Base-by-base conservation (phyloP, 768 basidiomycete genomes). In the Termitomyces sp. region DNA sequence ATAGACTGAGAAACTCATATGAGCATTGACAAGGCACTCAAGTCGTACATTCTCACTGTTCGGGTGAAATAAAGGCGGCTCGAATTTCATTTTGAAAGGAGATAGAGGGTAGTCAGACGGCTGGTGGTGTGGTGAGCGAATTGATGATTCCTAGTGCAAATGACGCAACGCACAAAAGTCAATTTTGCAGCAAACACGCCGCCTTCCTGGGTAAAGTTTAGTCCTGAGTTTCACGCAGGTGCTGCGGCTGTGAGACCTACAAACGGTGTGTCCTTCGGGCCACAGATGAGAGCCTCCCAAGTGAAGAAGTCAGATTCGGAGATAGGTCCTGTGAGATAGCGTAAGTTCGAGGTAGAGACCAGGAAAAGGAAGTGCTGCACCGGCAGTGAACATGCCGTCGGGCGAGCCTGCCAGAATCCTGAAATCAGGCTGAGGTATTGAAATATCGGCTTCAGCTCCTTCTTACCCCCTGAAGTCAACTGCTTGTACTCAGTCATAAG, bases 61-160 rank as follows among this genome's bases (percentile, higher is more conserved):
- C 18, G 97, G 97, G 73, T 99, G 97, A 73, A 98, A 91, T 55
- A 99, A 71, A 2, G 96, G 95, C 3, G 97, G 97, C 46, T 98
- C 94, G 66, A 99, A 99, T 68, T 84, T 93, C 97, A 99, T 98
- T 77, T 94, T 98, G 86, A 98, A 98, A 20, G 97, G 97, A 53
- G 92, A 96, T 66, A 99, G 76, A 33, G 97, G 97, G 73, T 99
- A 99, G 69, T 99, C 97, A 39, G 81, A 69, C 0, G 94, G 94
- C 93, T 94, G 58, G 8, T 41, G 29, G n/a, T 42, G 42, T 41
- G 16, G 52, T 52, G 36, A 55, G 54, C 44, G 33, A 52, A 36
- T 1, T 31, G 51, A 18, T 36, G n/a, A 29, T 51, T 26, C 31
- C 15, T 44, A 9, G 28, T 51, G 22, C 26, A 20, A 20, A 59